Percentiles rank a stretch among this genome's conserved stretches.
phyloP scores from a whole-genome alignment of 2,329 filamentous ascomycete genomes.

The Colletotrichum tropicicola region DNA sequence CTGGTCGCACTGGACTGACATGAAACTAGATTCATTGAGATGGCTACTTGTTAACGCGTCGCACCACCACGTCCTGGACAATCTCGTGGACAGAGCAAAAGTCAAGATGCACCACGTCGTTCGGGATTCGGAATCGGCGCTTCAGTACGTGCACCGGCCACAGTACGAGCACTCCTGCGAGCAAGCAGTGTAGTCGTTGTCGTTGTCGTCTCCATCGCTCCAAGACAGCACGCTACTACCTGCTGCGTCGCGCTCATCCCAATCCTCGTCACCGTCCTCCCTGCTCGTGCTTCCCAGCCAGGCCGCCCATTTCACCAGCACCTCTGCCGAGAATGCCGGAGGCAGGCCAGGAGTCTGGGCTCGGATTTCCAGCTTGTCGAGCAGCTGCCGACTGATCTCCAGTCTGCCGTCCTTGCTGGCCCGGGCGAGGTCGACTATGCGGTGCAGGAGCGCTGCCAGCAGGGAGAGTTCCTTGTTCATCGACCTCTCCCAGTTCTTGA shows the following conservation, averaged over 20 bases:
- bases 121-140: neutral
- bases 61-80: too few species aligned
- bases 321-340: neutral
- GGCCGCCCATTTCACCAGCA: neutral
- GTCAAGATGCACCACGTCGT: neutral
- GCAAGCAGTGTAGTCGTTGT: conserved; percentile 25
- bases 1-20: too few species aligned
- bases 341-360: conserved; percentile 5
- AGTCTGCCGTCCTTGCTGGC: neutral
- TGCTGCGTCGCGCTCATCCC: neutral
- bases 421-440: conserved; percentile 15
- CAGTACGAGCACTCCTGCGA: conserved; percentile 29
- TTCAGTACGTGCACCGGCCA: conserved; percentile 26
- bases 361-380: neutral
- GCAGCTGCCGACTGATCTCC: conserved; percentile 13
- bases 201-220: conserved; percentile 1
- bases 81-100: too few species aligned
- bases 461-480: conserved; percentile 40
- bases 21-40: too few species aligned
- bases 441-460: conserved; percentile 37
- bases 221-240: neutral
- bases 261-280: neutral
- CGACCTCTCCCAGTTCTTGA: conserved; percentile 46
- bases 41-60: too few species aligned
- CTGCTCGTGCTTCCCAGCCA: neutral